Evolutionary conservation across 306 rosid genomes (phyloP), one percentile per base, ranked within the genome.

Genomic region (Arachis stenosperma): DNA sequence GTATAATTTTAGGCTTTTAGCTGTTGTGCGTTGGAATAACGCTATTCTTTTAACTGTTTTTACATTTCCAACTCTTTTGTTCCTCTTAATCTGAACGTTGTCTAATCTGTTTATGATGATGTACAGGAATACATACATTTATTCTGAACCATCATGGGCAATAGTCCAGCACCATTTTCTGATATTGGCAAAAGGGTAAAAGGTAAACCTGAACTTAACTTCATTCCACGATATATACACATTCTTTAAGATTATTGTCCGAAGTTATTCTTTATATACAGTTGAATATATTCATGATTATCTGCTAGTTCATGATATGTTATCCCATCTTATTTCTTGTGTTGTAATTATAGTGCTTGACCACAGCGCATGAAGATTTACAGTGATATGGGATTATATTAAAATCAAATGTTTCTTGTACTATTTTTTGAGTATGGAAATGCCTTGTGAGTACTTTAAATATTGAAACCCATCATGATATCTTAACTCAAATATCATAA

Each of bases 161-260:
- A 81, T 78, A 69, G 92, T 82, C 97, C 97, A 12, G 94, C 97
- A 2, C 88, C 93, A n/a, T 93, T 87, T 86, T 87, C 90, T 9
- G 97, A 90, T 42, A 86, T 89, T 68, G 98, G 98, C 58, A 90
- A 88, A 82, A 89, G 84, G 65, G 97, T 92, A 61, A 93, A 75
- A 88, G 97, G 98, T 93, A 86, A 73, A 42, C 53, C 46, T 54
- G 14, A 48, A n/a, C 37, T 8, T 61, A 40, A 44, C 42, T 58
- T 53, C 44, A 69, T 61, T 53, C 47, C 44, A 69, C 54, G 11
- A 39, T 7, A 7, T 33, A 7, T 55, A 57, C 5, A 14, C 44
- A 39, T 39, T 62, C 71, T 67, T 6, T 3, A 53, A 30, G 42
- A 62, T 58, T 30, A 41, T 60, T 71, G 39, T 30, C 65, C 41